These are phyloP conservation scores for Mediolabrus comicus DNA, from an alignment of 108 stramenopile species.

Conservation along the genomic window DNA sequence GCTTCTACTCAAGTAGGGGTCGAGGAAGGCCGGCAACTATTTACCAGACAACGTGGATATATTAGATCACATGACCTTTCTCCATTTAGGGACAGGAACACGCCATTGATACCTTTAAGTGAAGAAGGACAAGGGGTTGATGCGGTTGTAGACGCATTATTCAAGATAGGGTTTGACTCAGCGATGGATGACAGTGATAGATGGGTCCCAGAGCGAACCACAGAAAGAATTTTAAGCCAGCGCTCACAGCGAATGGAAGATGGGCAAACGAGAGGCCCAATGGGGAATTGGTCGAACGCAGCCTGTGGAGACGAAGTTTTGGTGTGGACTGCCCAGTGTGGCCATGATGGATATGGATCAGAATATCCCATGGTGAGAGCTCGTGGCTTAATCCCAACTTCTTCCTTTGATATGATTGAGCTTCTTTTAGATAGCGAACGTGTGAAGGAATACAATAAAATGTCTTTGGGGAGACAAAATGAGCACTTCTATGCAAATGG, in stretches of 20 bases:
- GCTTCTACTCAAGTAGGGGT: constrained; percentile 17
- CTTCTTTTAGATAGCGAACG: constrained; percentile 41
- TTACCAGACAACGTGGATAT: constrained; percentile 29
- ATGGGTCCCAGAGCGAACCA: constrained; percentile 55
- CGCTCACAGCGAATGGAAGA: constrained; percentile 7
- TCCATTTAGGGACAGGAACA: neutral
- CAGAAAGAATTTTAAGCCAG: constrained; percentile 41
- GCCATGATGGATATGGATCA: constrained; percentile 41
- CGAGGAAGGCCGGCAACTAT: neutral
- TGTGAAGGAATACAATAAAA: constrained; percentile 46
- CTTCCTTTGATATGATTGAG: constrained; percentile 28
- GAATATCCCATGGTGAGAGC: constrained; percentile 50
- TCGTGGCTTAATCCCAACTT: constrained; percentile 32
- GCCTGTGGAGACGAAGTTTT: constrained; percentile 38
- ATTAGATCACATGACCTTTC: constrained; percentile 47
- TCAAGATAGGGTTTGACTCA: constrained; percentile 42
- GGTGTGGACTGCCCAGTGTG: constrained; percentile 37
- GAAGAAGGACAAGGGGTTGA: constrained; percentile 6
- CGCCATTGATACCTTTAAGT: constrained; percentile 17
- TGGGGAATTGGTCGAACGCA: constrained; percentile 39
- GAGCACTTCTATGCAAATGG: constrained; percentile 41
- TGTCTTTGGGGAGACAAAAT: constrained; percentile 41
- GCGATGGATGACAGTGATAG: constrained; percentile 65
- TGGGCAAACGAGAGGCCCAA: constrained; percentile 15
- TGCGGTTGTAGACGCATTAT: constrained; percentile 44